Percentiles rank a stretch among this genome's conserved stretches.
Evolutionary conservation across 305 asterid genomes (phyloP).

Genomic region (Plantago lanceolata): DNA sequence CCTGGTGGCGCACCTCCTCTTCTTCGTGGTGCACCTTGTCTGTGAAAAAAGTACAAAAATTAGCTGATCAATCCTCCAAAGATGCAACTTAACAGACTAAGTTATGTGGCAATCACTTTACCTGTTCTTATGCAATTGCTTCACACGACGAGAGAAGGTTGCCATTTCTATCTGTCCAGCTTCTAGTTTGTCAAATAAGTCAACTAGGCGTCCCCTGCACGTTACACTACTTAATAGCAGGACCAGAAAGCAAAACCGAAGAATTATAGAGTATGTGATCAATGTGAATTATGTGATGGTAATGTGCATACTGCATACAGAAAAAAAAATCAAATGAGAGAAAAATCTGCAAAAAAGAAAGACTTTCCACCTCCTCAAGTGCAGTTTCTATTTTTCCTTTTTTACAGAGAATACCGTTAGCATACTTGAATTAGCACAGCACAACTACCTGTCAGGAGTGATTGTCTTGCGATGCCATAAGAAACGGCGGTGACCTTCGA

Average conservation of each 20-base stretch:
- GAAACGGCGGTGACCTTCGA: constrained; percentile 94
- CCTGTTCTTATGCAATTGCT: constrained; percentile 71
- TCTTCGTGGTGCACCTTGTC: constrained; percentile 76
- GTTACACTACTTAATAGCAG: constrained; percentile 18
- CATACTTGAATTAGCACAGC: constrained; percentile 14
- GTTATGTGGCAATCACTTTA: constrained; percentile 17
- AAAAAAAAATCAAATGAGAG: neutral
- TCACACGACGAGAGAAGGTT: constrained; percentile 51
- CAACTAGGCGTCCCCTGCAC: constrained; percentile 82
- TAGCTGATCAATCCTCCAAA: neutral
- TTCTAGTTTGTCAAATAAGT: constrained; percentile 65
- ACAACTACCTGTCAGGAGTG: constrained; percentile 75
- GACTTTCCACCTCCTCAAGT: neutral
- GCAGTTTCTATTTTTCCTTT: too few species aligned
- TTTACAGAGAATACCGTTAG: too few species aligned
- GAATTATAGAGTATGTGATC: neutral
- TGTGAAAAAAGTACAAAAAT: constrained; percentile 23
- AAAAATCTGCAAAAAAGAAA: neutral
- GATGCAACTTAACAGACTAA: neutral
- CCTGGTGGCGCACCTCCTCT: constrained; percentile 73
- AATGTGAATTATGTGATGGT: neutral
- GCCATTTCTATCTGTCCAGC: constrained; percentile 53
- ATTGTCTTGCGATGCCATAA: constrained; percentile 76
- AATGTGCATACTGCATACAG: neutral
- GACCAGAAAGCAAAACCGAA: constrained; percentile 10